Percentiles rank a stretch among this genome's conserved stretches.
Evolutionary conservation across 352 stramenopile species (phyloP).

Genomic region (Elongisporangium anandrum): DNA sequence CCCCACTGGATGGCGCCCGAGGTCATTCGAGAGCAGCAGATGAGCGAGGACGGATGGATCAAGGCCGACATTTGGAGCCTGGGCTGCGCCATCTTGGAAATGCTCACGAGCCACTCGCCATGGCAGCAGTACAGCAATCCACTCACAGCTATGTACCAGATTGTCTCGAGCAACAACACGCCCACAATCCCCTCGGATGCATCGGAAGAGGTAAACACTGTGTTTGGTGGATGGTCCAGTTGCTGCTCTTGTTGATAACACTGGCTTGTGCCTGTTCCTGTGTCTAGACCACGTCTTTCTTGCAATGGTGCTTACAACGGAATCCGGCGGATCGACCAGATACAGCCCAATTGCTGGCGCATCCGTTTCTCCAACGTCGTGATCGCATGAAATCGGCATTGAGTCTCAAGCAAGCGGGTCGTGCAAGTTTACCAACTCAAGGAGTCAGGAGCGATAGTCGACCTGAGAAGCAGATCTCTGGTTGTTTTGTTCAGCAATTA

Average conservation of each 20-base stretch:
- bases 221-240: background rate
- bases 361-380: conserved; percentile 81
- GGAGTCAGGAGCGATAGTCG: background rate
- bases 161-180: conserved; percentile 66
- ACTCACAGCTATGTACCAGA: conserved; percentile 90
- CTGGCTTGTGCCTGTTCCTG: background rate
- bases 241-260: background rate
- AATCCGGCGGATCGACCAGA: conserved; percentile 74
- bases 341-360: conserved; percentile 84
- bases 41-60: conserved; percentile 70
- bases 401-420: background rate
- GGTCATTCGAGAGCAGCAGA: conserved; percentile 68
- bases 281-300: conserved; percentile 45
- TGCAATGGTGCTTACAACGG: conserved; percentile 59
- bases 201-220: conserved; percentile 39
- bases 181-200: conserved; percentile 53
- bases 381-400: background rate
- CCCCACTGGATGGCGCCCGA: conserved; percentile 92
- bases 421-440: background rate
- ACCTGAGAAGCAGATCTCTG: background rate
- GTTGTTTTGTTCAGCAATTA: background rate
- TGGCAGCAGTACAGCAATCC: conserved; percentile 88
- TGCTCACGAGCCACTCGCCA: conserved; percentile 89
- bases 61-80: conserved; percentile 92
- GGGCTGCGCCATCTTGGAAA: conserved; percentile 91